These are phyloP conservation scores for Paspalum vaginatum DNA, from an alignment of 176 grass and related monocot species.

Conservation along the genomic window DNA sequence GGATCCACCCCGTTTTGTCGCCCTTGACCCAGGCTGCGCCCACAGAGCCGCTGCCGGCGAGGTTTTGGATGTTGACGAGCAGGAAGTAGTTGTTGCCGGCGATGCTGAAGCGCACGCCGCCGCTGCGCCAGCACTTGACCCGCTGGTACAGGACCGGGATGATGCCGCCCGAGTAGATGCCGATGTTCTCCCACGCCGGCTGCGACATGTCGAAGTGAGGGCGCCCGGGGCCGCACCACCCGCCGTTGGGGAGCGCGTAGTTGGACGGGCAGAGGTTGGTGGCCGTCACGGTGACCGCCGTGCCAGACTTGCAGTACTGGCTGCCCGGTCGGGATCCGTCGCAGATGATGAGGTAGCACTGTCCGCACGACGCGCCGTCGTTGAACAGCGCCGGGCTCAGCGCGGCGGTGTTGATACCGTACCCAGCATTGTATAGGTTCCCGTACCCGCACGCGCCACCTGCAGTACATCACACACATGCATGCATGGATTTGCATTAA, in stretches of 20 bases:
- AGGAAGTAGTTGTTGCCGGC: constrained; percentile 55
- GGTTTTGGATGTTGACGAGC: constrained; percentile 57
- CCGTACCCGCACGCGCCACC: constrained; percentile 60
- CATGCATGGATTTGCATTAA: not conserved
- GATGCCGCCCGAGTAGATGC: constrained; percentile 42
- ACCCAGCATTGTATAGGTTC: constrained; percentile 66
- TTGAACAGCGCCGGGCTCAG: constrained; percentile 57
- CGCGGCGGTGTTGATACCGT: constrained; percentile 52
- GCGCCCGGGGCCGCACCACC: constrained; percentile 64
- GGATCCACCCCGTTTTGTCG: constrained; percentile 37
- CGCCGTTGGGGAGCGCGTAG: constrained; percentile 48
- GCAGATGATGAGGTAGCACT: constrained; percentile 55
- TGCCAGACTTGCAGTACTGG: constrained; percentile 25
- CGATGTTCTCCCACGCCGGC: constrained; percentile 61
- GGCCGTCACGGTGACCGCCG: constrained; percentile 33
- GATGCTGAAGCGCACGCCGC: constrained; percentile 51
- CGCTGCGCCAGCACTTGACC: constrained; percentile 52
- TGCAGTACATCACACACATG: not conserved
- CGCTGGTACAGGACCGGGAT: constrained; percentile 57
- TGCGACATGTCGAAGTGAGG: constrained; percentile 79
- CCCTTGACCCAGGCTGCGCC: constrained; percentile 33
- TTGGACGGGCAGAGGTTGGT: constrained; percentile 74
- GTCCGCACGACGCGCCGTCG: constrained; percentile 60
- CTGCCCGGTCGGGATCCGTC: not conserved
- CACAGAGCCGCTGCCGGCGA: constrained; percentile 53